Evolutionary conservation across 179 eudicot genomes (phyloP), one percentile per base, ranked within the genome.

Genomic region (Spergularia azorica): DNA sequence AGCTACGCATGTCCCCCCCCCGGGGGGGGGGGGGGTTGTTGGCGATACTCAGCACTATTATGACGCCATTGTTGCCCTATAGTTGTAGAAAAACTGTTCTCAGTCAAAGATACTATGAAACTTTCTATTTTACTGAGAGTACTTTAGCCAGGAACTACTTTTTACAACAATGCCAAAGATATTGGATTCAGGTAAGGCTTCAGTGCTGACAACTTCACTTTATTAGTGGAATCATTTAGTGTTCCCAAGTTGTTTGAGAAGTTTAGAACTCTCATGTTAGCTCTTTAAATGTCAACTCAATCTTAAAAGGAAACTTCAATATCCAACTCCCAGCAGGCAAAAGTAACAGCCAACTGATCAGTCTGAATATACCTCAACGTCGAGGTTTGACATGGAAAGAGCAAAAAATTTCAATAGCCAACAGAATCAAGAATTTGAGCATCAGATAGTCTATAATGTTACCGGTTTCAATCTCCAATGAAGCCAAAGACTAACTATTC

Each of bases 261-360:
- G 32, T 26, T 1, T 26, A 26, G 32, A 26, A 26, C 32, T 56
- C 60, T 20, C 16, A 14, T 26, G 69, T 64, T 39, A 38, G 20
- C 12, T 63, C 38, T 20, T 18, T 18, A 58, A 60, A 73, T 50
- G 67, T 73, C 43, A 14, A 18, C 17, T 36, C 55, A 73, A 43
- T 4, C 43, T 36, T 9, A 39, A 17, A 38, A 65, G 18, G n/a
- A n/a, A 36, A 57, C 58, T 55, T 57, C 9, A 72, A 72, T 55
- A 72, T 58, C 65, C 52, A 72, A 72, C 75, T 57, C 38, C 26
- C 54, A 72, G 55, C 15, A 58, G 63, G 26, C n/a, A 56, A 50
- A 56, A 3, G 50, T 56, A 3, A 13, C 26, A 71, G 55, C 38
- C 51, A 58, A 38, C 64, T 36, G 12, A 73, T 10, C 48, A 15